phyloP scores from a whole-genome alignment of 2,329 filamentous ascomycete species.

The Torrubiella hemipterigena region DNA sequence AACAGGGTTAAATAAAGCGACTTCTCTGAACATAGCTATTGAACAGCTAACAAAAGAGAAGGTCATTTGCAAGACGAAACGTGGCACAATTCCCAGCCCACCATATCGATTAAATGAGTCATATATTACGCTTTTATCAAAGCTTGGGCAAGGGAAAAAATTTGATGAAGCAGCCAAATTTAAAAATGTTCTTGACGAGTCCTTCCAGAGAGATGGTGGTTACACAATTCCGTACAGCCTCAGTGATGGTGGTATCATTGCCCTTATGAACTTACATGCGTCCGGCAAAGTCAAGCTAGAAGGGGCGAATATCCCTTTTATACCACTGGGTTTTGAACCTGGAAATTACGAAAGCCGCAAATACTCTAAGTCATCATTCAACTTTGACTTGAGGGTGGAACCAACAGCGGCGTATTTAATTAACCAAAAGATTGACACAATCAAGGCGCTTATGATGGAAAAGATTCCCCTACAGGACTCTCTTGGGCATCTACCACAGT shows the following conservation, averaged over 20 bases:
- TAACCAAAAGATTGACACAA: slow-evolving; percentile 34
- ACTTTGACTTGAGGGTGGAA: slow-evolving; percentile 48
- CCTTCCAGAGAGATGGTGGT: slow-evolving; percentile 30
- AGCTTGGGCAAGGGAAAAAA: slow-evolving; percentile 40
- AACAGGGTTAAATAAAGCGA: slow-evolving; percentile 23
- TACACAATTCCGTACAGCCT: slow-evolving; percentile 43
- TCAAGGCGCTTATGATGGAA: slow-evolving; percentile 19
- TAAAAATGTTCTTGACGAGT: slow-evolving; percentile 46
- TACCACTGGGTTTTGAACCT: slow-evolving; percentile 60
- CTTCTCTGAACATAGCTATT: slow-evolving; percentile 35
- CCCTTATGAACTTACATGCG: slow-evolving; percentile 52
- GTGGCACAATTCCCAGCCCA: slow-evolving; percentile 43
- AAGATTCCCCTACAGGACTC: slow-evolving; percentile 30
- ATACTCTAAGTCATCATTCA: slow-evolving; percentile 52
- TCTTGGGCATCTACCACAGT: slow-evolving; percentile 49
- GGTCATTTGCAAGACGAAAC: slow-evolving; percentile 48
- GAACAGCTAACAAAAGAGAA: slow-evolving; percentile 34
- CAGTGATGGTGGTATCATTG: slow-evolving; percentile 54
- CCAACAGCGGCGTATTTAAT: slow-evolving; percentile 53
- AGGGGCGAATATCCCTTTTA: slow-evolving; percentile 42
- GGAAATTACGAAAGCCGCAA: slow-evolving; percentile 60
- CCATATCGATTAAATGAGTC: slow-evolving; percentile 52
- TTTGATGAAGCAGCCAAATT: slow-evolving; percentile 45
- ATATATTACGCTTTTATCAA: slow-evolving; percentile 44
- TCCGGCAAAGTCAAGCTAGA: slow-evolving; percentile 42